A percentile compares a stretch with the other conserved stretches of the same genome.
Evolutionary conservation across 1,284 basidiomycete genomes (phyloP).

Genomic region (Termitomyces sp.): DNA sequence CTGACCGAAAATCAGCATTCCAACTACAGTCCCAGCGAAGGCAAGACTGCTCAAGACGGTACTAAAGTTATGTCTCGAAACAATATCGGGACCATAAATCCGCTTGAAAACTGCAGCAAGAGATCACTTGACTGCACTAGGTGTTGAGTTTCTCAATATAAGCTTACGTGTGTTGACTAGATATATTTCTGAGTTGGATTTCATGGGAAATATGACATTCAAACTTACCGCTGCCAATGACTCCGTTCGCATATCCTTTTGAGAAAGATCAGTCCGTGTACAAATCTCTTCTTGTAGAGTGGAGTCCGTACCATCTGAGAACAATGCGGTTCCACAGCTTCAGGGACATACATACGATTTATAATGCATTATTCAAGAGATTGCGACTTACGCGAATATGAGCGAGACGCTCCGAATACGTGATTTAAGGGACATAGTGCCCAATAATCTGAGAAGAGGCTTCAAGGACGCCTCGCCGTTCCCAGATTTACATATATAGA

Average conservation of each 20-base stretch:
- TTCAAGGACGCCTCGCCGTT: no score
- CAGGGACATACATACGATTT: background rate
- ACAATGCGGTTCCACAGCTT: conserved; percentile 80
- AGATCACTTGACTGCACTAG: background rate
- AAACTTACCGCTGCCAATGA: conserved; percentile 68
- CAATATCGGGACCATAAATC: conserved; percentile 52
- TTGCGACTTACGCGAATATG: conserved; percentile 65
- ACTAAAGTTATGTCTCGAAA: conserved; percentile 50
- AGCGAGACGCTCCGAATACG: conserved; percentile 56
- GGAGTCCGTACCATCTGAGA: conserved; percentile 66
- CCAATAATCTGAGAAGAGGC: background rate
- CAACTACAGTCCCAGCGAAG: conserved; percentile 84
- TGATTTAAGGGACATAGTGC: conserved; percentile 18
- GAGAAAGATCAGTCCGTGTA: background rate
- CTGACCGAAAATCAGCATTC: conserved; percentile 67
- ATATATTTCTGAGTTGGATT: background rate
- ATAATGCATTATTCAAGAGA: background rate
- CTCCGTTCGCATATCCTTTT: conserved; percentile 75
- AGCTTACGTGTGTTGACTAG: conserved; percentile 60
- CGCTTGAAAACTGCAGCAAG: conserved; percentile 50
- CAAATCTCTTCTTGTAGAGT: background rate
- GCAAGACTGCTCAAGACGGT: conserved; percentile 61
- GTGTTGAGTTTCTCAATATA: background rate
- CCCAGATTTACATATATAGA: background rate
- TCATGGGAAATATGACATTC: background rate